Conservation (phyloP, 2,329 filamentous ascomycete species). For the Parasarocladium wereldwijsianum region DNA sequence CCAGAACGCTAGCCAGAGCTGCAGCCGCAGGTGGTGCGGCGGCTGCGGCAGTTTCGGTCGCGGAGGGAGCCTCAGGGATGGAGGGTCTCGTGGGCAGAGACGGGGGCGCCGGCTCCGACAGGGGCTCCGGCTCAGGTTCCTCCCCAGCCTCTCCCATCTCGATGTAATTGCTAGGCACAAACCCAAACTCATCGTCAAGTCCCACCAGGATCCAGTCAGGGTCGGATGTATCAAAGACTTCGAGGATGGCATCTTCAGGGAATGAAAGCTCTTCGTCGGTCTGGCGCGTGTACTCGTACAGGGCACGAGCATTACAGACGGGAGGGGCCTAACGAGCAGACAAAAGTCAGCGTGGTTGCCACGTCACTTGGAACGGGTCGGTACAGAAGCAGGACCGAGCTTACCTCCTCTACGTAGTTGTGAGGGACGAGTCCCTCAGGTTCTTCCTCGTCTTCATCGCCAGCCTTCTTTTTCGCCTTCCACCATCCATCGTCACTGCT, state of each 20-base stretch:
- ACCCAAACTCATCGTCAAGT: conserved; percentile 72
- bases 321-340: conserved; percentile 40
- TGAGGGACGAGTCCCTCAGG: conserved; percentile 80
- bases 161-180: conserved; percentile 93
- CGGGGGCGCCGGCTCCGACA: conserved; percentile 22
- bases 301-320: conserved; percentile 61
- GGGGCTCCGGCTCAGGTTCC: conserved; percentile 23
- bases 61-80: conserved; percentile 12
- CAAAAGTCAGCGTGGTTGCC: conserved; percentile 4
- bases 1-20: conserved; percentile 28
- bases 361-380: background rate
- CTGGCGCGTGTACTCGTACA: conserved; percentile 96
- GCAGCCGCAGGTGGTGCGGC: conserved; percentile 35
- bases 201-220: conserved; percentile 95
- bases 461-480: conserved; percentile 87
- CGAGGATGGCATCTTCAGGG: conserved; percentile 67
- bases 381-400: conserved; percentile 6
- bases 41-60: conserved; percentile 20
- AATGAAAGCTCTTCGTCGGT: conserved; percentile 98
- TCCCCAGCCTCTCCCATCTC: conserved; percentile 44
- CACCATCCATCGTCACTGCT: conserved; percentile 73
- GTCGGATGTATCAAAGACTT: conserved; percentile 81
- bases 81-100: conserved; percentile 28
- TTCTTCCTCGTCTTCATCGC: conserved; percentile 74
- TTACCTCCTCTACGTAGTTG: conserved; percentile 88